Base-by-base conservation (phyloP, 495 filamentous ascomycete genomes). In the Trichoderma parareesei region DNA sequence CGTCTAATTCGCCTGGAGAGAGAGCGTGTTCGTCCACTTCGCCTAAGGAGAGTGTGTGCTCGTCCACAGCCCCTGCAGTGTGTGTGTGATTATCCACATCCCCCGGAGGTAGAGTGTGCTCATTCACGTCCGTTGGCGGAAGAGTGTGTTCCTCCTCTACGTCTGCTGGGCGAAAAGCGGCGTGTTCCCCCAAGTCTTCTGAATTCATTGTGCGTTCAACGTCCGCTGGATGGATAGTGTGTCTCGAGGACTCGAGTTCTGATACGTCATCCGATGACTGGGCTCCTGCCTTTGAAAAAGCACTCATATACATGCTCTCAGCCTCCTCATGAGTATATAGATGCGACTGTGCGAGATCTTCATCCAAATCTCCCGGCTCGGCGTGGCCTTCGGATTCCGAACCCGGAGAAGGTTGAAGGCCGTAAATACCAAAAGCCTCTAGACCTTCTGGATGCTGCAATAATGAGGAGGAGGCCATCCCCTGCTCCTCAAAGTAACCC, bases 301-400 rank as follows among this genome's bases (percentile, higher is more conserved):
- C 81, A 64, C 82, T 84, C 81, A 97, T 93, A 68, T 98, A 98
- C 87, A 99, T 89, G 75, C 94, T 98, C 69, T 93, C 88, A 0
- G 94, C 94, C 65, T 98, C 92, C 65, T 95, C 91, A 64, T 95
- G 88, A 63, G 85, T 93, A 72, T 92, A 98, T 16, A 94, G 72
- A 67, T 83, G 90, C 10, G 95, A 98, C 66, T 90, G 70, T 20
- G 82, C 76, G 16, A 90, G 81, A 64, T 88, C 83, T 38, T 83
- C 83, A 8, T 13, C 61, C 40, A 44, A 2, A 37, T 33, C 35
- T 33, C 42, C 60, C 10, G 70, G 71, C 35, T 68, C 69, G 8
- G 64, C 67, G 9, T 33, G 53, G 6, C 16, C 33, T 37, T 37
- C 14, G 53, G 20, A 5, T 27, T 6, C 27, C 33, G 37, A 37